Conservation (phyloP, 225 moss, liverwort and hornwort genomes). For the Bryoerythrophyllum caledonicum region DNA sequence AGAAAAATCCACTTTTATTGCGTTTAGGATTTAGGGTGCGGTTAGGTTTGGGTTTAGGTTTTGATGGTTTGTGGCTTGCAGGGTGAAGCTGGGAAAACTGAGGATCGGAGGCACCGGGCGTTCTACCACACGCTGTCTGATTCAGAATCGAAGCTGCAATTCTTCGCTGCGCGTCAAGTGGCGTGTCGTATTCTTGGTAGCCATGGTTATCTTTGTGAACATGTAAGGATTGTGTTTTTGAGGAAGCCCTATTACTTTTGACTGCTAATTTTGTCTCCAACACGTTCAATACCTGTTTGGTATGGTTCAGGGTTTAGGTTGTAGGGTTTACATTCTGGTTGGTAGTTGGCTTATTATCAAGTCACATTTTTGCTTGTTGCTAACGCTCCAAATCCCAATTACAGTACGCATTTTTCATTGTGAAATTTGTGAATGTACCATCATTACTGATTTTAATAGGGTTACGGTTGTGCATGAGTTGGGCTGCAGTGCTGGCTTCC, state of each 20-base stretch:
- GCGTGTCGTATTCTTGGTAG: conserved; percentile 94
- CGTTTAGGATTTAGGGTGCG: too few species aligned
- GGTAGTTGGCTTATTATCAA: not conserved
- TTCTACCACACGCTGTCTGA: conserved; percentile 77
- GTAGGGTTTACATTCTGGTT: not conserved
- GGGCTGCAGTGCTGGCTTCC: conserved; percentile 92
- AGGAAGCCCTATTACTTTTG: too few species aligned
- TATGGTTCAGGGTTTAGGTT: too few species aligned
- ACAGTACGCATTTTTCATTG: too few species aligned
- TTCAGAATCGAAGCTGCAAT: conserved; percentile 86
- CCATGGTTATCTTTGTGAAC: conserved; percentile 80
- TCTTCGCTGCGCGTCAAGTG: conserved; percentile 87
- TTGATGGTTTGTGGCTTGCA: conserved; percentile 29
- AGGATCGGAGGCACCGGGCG: conserved; percentile 88
- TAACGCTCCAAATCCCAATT: not conserved
- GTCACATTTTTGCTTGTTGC: not conserved
- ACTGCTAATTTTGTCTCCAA: too few species aligned
- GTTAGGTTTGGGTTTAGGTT: too few species aligned
- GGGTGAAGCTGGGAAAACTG: conserved; percentile 85
- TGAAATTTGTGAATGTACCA: not conserved
- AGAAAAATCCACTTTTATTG: too few species aligned
- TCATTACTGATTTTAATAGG: not conserved
- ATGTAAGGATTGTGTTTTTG: conserved; percentile 41
- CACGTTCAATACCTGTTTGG: not conserved
- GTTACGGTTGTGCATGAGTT: conserved; percentile 12